These are phyloP conservation scores for Trichoderma afroharzianum DNA, from an alignment of 2,329 filamentous ascomycete species.

Conservation along the genomic window DNA sequence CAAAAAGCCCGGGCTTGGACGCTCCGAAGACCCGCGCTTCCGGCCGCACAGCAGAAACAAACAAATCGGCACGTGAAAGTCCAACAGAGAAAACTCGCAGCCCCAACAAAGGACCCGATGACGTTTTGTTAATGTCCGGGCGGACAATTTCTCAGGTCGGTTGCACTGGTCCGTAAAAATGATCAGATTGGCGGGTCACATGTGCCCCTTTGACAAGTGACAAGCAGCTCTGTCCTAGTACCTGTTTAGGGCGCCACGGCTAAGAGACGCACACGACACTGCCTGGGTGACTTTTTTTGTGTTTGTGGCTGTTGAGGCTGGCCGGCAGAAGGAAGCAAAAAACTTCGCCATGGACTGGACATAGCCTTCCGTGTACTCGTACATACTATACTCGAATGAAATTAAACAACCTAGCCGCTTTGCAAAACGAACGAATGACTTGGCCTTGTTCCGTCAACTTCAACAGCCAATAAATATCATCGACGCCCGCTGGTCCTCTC, in stretches of 20 bases:
- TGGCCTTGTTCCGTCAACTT: background rate
- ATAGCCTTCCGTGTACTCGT: background rate
- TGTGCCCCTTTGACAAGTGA: conserved; percentile 12
- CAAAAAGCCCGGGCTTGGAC: background rate
- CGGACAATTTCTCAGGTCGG: background rate
- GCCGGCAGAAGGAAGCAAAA: background rate
- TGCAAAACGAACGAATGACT: background rate
- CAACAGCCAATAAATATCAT: background rate
- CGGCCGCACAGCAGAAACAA: background rate
- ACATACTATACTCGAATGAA: background rate
- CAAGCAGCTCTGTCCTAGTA: background rate
- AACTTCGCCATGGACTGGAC: background rate
- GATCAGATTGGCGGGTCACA: conserved; percentile 18
- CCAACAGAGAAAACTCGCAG: conserved; percentile 1
- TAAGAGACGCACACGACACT: conserved; percentile 13
- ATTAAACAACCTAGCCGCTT: background rate
- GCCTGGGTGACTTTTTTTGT: conserved; percentile 2
- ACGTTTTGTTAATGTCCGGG: background rate
- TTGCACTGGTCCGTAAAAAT: background rate
- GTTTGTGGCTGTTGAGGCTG: conserved; percentile 1
- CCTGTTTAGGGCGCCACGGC: conserved; percentile 14
- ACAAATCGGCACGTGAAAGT: conserved; percentile 11
- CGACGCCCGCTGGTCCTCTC: background rate
- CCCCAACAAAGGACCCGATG: conserved; percentile 14
- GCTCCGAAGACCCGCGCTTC: background rate